A percentile compares a stretch with the other conserved stretches of the same genome.
Conservation (phyloP, 2,329 filamentous ascomycete genomes). For the Blastomyces parvus region DNA sequence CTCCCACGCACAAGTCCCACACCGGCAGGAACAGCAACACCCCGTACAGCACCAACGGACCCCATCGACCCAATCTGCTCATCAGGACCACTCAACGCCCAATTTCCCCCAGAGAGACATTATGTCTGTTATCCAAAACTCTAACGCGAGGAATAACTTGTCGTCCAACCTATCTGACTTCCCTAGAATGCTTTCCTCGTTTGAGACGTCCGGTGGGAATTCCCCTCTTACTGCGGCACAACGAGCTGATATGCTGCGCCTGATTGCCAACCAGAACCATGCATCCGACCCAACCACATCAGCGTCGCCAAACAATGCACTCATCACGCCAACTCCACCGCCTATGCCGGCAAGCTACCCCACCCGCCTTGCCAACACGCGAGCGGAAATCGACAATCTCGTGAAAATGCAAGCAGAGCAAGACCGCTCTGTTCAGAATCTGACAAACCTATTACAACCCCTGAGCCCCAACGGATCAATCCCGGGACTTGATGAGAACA, state of each 20-base stretch:
- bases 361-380: constrained; percentile 51
- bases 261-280: constrained; percentile 40
- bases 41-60: constrained; percentile 10
- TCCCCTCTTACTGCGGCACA: constrained; percentile 36
- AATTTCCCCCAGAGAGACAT: constrained; percentile 34
- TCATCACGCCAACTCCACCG: constrained; percentile 47
- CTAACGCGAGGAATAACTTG: constrained; percentile 36
- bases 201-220: constrained; percentile 36
- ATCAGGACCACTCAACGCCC: constrained; percentile 14
- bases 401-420: constrained; percentile 72
- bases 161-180: constrained; percentile 35
- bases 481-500: constrained; percentile 48
- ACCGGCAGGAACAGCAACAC: constrained; percentile 9
- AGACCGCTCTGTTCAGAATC: constrained; percentile 62
- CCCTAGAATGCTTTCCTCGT: constrained; percentile 37
- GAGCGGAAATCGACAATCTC: constrained; percentile 67
- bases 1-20: constrained; percentile 1
- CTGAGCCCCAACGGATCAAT: constrained; percentile 72
- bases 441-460: constrained; percentile 65
- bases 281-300: constrained; percentile 30
- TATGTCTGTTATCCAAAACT: constrained; percentile 41
- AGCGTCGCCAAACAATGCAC: constrained; percentile 44
- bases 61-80: constrained; percentile 9
- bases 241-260: constrained; percentile 40
- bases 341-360: constrained; percentile 43